Evolutionary conservation across 2,329 filamentous ascomycete genomes (phyloP).

Genomic region (Fusarium euwallaceae): DNA sequence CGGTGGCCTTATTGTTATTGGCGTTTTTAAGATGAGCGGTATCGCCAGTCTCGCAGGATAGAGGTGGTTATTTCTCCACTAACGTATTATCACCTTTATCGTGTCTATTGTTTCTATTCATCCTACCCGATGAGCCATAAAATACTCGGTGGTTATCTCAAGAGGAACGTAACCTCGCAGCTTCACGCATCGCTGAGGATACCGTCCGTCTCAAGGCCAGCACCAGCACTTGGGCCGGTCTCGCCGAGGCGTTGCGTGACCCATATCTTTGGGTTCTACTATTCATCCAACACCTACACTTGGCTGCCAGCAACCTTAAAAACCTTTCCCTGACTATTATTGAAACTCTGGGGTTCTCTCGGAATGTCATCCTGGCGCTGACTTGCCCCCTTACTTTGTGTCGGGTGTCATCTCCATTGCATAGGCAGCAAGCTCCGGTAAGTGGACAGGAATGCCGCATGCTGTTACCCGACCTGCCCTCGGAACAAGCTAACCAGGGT

Average conservation of each 20-base stretch:
- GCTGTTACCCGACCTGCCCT: slow-evolving; percentile 18
- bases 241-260: slow-evolving; percentile 58
- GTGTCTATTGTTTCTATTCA: slow-evolving; percentile 42
- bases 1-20: slow-evolving; percentile 58
- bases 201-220: slow-evolving; percentile 57
- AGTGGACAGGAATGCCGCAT: slow-evolving; percentile 59
- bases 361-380: slow-evolving; percentile 45
- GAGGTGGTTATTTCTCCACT: slow-evolving; percentile 72
- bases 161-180: slow-evolving; percentile 58
- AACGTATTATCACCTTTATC: slow-evolving; percentile 61
- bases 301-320: slow-evolving; percentile 62
- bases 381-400: slow-evolving; percentile 59
- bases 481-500: not conserved
- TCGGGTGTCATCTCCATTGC: slow-evolving; percentile 44
- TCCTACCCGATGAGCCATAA: slow-evolving; percentile 54
- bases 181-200: slow-evolving; percentile 58
- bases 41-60: slow-evolving; percentile 45
- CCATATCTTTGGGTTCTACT: slow-evolving; percentile 62
- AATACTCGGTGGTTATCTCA: slow-evolving; percentile 58
- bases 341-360: slow-evolving; percentile 42
- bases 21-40: slow-evolving; percentile 51
- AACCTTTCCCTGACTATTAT: slow-evolving; percentile 46
- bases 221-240: slow-evolving; percentile 58
- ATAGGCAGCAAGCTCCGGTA: slow-evolving; percentile 55
- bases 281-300: slow-evolving; percentile 64